phyloP scores from a whole-genome alignment of 164 flowering plant species.

The Platanus orientalis region DNA sequence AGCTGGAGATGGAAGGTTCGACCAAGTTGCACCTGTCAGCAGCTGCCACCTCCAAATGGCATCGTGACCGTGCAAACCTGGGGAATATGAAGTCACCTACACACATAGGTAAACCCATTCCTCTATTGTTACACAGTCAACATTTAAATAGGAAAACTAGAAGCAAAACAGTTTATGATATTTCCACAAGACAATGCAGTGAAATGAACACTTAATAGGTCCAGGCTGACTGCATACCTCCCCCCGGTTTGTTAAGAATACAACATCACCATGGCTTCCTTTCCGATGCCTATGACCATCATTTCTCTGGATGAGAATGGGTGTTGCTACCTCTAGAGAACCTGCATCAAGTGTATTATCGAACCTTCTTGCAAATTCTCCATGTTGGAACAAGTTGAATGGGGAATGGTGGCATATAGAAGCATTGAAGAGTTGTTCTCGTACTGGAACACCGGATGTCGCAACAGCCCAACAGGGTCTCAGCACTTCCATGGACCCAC shows the following conservation, averaged over 20 bases:
- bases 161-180: neutral
- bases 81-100: constrained; percentile 90
- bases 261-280: constrained; percentile 95
- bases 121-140: neutral
- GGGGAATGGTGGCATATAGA: constrained; percentile 82
- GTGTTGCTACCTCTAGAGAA: constrained; percentile 88
- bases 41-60: constrained; percentile 94
- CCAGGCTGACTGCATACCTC: constrained; percentile 53
- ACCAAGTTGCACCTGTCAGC: constrained; percentile 89
- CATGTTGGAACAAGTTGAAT: constrained; percentile 75
- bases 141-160: neutral
- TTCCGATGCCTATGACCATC: constrained; percentile 89
- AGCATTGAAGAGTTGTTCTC: constrained; percentile 95
- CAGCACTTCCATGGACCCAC: constrained; percentile 96
- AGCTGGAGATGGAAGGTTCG: constrained; percentile 87
- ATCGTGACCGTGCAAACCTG: constrained; percentile 84
- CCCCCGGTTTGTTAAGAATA: constrained; percentile 91
- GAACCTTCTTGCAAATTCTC: constrained; percentile 64
- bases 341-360: constrained; percentile 45
- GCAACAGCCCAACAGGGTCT: constrained; percentile 98
- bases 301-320: constrained; percentile 73
- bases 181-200: neutral
- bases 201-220: neutral
- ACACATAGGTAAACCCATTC: constrained; percentile 1
- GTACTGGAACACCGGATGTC: constrained; percentile 93